phyloP scores from a whole-genome alignment of 2,329 filamentous ascomycete species.

The Neospermospora avenae region DNA sequence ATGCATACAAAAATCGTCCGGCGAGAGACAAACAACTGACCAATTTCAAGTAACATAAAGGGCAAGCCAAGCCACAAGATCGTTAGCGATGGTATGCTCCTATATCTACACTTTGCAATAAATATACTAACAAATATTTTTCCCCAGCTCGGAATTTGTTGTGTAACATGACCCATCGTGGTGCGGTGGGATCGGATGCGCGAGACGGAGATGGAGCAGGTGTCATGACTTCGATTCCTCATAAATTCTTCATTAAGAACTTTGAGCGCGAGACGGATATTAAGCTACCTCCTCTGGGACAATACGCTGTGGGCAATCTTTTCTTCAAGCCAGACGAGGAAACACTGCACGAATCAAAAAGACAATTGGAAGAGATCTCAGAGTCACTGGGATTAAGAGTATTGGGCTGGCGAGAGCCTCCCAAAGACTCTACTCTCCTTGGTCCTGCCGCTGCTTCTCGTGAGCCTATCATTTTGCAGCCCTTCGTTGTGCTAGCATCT shows the following conservation, averaged over 20 bases:
- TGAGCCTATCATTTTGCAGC: slow-evolving; percentile 93
- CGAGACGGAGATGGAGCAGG: slow-evolving; percentile 97
- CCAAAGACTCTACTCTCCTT: slow-evolving; percentile 87
- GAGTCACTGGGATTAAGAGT: slow-evolving; percentile 83
- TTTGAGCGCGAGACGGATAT: slow-evolving; percentile 89
- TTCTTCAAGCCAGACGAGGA: slow-evolving; percentile 98
- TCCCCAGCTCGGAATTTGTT: slow-evolving; percentile 78
- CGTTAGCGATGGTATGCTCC: slow-evolving; percentile 80
- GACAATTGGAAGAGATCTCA: slow-evolving; percentile 91
- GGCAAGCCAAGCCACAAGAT: slow-evolving; percentile 97
- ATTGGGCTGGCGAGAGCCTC: slow-evolving; percentile 93
- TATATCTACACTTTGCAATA: slow-evolving; percentile 7
- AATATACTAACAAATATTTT: slow-evolving; percentile 34
- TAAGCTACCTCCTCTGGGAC: slow-evolving; percentile 80
- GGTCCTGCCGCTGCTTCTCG: slow-evolving; percentile 90
- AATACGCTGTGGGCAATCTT: slow-evolving; percentile 95
- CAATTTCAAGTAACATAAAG: slow-evolving; percentile 77
- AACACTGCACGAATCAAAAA: slow-evolving; percentile 83
- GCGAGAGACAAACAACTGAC: slow-evolving; percentile 22
- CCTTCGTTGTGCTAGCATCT: slow-evolving; percentile 84
- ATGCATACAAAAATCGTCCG: slow-evolving; percentile 40
- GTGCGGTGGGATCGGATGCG: slow-evolving; percentile 95
- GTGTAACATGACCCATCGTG: slow-evolving; percentile 99
- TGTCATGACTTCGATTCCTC: slow-evolving; percentile 98
- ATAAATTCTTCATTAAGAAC: slow-evolving; percentile 98